A percentile compares a stretch with the other conserved stretches of the same genome.
These are phyloP conservation scores for Penicillium sp. DNA, from an alignment of 2,329 filamentous ascomycete species.

Conservation along the genomic window DNA sequence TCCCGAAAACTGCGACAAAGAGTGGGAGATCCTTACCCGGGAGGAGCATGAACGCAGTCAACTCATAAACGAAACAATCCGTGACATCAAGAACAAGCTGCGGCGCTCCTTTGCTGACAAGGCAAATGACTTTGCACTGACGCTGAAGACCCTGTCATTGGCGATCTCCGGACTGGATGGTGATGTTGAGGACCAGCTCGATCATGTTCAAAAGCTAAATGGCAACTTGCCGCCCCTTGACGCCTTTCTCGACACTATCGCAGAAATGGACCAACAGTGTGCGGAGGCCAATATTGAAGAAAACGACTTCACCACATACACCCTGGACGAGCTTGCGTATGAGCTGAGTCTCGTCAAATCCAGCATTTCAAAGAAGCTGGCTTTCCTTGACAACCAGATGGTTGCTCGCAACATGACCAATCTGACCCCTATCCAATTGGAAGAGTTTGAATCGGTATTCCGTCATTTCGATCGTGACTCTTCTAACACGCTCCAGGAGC, in stretches of 20 bases:
- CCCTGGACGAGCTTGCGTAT: constrained; percentile 92
- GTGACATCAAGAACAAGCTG: constrained; percentile 96
- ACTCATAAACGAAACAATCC: constrained; percentile 95
- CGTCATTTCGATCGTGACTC: constrained; percentile 94
- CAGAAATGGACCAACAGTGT: constrained; percentile 80
- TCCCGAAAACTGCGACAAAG: constrained; percentile 74
- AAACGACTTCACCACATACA: constrained; percentile 99
- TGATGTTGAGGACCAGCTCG: constrained; percentile 89
- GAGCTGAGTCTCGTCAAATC: constrained; percentile 88
- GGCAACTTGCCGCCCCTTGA: constrained; percentile 86
- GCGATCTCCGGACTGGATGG: constrained; percentile 97
- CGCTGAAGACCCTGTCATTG: constrained; percentile 88
- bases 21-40: constrained; percentile 76
- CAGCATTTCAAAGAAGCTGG: constrained; percentile 91
- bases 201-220: constrained; percentile 80
- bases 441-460: constrained; percentile 98
- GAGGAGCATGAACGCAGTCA: constrained; percentile 86
- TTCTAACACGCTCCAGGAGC: constrained; percentile 82
- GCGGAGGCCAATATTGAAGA: constrained; percentile 97
- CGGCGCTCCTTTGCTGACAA: constrained; percentile 94
- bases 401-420: constrained; percentile 99
- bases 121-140: constrained; percentile 95
- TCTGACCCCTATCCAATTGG: constrained; percentile 92
- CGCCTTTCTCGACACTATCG: constrained; percentile 84
- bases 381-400: constrained; percentile 97